These are phyloP conservation scores for Aspergillus japonicus DNA, from an alignment of 2,329 filamentous ascomycete species.

Conservation along the genomic window DNA sequence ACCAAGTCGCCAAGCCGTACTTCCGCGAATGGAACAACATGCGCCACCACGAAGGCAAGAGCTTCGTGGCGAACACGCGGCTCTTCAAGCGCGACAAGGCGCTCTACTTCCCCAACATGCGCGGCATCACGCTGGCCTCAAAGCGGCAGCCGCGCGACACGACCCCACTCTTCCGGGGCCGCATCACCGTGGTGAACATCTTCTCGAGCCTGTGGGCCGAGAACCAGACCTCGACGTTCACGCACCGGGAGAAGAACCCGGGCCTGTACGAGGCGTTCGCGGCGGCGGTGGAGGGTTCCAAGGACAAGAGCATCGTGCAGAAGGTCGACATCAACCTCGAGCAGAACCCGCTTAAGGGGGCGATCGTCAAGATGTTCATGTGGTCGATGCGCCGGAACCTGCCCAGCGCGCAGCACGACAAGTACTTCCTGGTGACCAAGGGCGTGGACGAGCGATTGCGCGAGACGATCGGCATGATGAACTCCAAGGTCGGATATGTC, in stretches of 20 bases:
- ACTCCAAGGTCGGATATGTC: conserved; percentile 89
- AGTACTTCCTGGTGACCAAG: conserved; percentile 60
- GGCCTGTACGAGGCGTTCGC: conserved; percentile 64
- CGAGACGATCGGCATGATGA: conserved; percentile 68
- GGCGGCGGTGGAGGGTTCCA: conserved; percentile 42
- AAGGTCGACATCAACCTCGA: conserved; percentile 85
- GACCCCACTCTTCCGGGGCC: conserved; percentile 70
- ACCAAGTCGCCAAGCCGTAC: conserved; percentile 80
- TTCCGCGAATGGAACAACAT: conserved; percentile 95
- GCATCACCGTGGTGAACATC: conserved; percentile 73
- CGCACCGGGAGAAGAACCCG: conserved; percentile 64
- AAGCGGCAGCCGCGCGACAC: conserved; percentile 62
- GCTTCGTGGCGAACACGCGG: conserved; percentile 80
- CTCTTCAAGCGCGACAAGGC: conserved; percentile 79
- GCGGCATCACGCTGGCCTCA: conserved; percentile 71
- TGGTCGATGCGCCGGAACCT: conserved; percentile 50
- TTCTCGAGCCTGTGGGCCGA: conserved; percentile 86
- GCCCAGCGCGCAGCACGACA: conserved; percentile 52
- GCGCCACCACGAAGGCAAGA: conserved; percentile 79
- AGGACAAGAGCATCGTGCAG: conserved; percentile 54
- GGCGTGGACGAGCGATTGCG: conserved; percentile 57
- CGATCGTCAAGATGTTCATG: conserved; percentile 57
- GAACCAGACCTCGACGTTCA: conserved; percentile 72
- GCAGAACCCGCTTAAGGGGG: conserved; percentile 67
- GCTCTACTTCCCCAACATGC: conserved; percentile 91